Conservation (phyloP, 768 basidiomycete genomes). For the Leccinum truebloodii region DNA sequence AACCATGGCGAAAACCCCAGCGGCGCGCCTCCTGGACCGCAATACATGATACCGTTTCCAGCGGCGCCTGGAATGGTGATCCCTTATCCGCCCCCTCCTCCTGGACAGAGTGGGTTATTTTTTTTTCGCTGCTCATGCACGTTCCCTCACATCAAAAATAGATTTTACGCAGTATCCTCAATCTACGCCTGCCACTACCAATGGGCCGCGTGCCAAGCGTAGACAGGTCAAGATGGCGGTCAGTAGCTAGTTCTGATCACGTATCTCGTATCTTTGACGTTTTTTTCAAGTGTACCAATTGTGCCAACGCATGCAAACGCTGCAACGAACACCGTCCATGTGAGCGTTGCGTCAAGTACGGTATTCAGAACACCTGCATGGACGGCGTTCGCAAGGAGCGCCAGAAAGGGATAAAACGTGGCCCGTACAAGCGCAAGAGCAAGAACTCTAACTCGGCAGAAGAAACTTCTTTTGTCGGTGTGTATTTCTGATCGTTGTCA, state of each 20-base stretch:
- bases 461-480: conserved; percentile 26
- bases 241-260: conserved; percentile 24
- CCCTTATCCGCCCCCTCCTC: conserved; percentile 41
- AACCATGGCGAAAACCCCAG: conserved; percentile 36
- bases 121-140: conserved; percentile 2
- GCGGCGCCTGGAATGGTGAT: conserved; percentile 46
- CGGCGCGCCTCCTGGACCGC: conserved; percentile 29
- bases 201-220: conserved; percentile 42
- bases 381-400: conserved; percentile 67
- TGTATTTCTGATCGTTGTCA: conserved; percentile 9
- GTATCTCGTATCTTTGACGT: conserved; percentile 6
- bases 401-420: conserved; percentile 59
- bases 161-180: conserved; percentile 34
- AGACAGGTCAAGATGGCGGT: conserved; percentile 63
- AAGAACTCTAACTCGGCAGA: conserved; percentile 29
- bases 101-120: conserved; percentile 36
- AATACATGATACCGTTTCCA: conserved; percentile 40
- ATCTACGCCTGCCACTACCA: conserved; percentile 23
- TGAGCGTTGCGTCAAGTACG: conserved; percentile 64
- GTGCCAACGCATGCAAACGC: conserved; percentile 57
- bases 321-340: conserved; percentile 63
- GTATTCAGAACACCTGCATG: conserved; percentile 53
- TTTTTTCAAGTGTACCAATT: conserved; percentile 50
- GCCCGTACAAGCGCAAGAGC: conserved; percentile 57
- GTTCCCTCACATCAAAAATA: conserved; percentile 22